phyloP scores from a whole-genome alignment of 1,284 basidiomycete species.

The Xanthoconium separans region DNA sequence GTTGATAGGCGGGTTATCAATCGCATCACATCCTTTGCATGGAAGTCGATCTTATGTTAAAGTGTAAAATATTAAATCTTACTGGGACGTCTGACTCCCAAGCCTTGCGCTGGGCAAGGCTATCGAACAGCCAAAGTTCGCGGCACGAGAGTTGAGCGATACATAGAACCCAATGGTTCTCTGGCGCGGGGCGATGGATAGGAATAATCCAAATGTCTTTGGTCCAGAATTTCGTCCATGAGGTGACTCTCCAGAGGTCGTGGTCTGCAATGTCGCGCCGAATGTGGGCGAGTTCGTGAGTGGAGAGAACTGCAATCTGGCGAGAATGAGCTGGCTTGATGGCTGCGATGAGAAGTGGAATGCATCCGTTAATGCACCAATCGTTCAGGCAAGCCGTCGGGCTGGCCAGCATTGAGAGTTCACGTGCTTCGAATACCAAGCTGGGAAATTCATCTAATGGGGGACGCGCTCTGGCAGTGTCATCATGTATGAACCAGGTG shows the following conservation, averaged over 20 bases:
- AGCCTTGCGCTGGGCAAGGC: background rate
- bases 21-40: background rate
- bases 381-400: background rate
- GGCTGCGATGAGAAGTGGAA: background rate
- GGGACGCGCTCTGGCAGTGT: background rate
- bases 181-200: background rate
- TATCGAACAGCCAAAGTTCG: slow-evolving; percentile 6
- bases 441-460: background rate
- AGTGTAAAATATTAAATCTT: background rate
- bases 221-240: background rate
- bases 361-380: background rate
- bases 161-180: slow-evolving; percentile 2
- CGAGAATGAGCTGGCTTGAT: background rate
- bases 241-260: background rate
- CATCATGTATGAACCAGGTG: background rate
- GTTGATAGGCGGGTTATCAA: background rate
- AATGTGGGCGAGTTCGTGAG: background rate
- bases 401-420: background rate
- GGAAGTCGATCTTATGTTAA: no score
- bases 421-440: background rate
- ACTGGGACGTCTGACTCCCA: background rate
- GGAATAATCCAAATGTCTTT: background rate
- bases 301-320: background rate
- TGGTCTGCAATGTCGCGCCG: background rate
- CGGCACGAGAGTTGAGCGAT: background rate